These are phyloP conservation scores for Colletotrichum graminicola DNA, from an alignment of 2,329 filamentous ascomycete genomes.

Conservation along the genomic window DNA sequence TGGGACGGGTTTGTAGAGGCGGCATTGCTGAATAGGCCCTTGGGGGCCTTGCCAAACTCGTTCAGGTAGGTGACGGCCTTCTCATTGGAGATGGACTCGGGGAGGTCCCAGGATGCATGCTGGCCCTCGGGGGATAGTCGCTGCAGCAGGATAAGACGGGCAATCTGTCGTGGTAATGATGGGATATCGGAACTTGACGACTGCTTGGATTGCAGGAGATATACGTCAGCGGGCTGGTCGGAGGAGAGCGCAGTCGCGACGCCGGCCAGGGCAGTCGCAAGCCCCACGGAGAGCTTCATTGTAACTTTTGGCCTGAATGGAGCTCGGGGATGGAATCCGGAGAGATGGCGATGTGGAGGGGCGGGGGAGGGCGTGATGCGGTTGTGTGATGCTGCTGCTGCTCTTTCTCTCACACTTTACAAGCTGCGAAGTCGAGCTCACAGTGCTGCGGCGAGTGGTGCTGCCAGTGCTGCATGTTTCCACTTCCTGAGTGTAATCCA, in stretches of 20 bases:
- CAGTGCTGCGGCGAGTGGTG: constrained; percentile 1
- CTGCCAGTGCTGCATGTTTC: constrained; percentile 12
- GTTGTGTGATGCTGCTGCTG: constrained; percentile 21
- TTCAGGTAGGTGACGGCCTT: constrained; percentile 69
- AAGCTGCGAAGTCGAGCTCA: constrained; percentile 35
- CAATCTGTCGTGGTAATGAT: constrained; percentile 65
- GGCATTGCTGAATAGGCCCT: constrained; percentile 63
- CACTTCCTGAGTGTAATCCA: neutral
- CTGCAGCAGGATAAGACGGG: constrained; percentile 70
- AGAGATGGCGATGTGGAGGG: constrained; percentile 18
- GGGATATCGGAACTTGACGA: constrained; percentile 51
- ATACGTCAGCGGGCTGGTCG: constrained; percentile 63
- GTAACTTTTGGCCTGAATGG: constrained; percentile 43
- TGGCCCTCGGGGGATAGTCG: constrained; percentile 63
- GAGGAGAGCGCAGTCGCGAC: constrained; percentile 52
- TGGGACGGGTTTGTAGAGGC: constrained; percentile 59
- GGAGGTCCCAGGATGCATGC: constrained; percentile 62
- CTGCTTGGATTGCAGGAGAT: constrained; percentile 59
- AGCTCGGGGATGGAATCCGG: constrained; percentile 12
- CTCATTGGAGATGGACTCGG: constrained; percentile 56
- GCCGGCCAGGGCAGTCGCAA: constrained; percentile 55
- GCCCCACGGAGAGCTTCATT: constrained; percentile 59
- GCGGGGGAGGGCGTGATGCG: constrained; percentile 30
- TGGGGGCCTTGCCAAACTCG: constrained; percentile 66
- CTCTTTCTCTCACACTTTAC: constrained; percentile 38